phyloP scores from a whole-genome alignment of 2,329 filamentous ascomycete species.

The Didymella keratinophila region DNA sequence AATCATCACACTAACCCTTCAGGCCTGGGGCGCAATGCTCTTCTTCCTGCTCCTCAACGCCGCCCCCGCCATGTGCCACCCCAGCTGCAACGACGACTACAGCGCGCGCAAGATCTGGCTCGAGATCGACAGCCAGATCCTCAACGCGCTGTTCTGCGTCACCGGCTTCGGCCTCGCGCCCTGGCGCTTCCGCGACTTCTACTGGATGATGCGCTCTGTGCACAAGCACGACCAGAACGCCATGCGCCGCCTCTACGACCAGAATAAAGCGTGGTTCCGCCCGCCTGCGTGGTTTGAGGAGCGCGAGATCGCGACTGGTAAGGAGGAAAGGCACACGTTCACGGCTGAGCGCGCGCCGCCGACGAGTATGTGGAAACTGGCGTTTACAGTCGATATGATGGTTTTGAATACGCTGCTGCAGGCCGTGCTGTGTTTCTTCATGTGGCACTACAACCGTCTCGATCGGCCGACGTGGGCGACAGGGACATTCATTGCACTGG shows the following conservation, averaged over 20 bases:
- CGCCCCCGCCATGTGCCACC: conserved; percentile 74
- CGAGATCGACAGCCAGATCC: conserved; percentile 81
- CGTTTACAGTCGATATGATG: conserved; percentile 80
- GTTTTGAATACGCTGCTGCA: conserved; percentile 82
- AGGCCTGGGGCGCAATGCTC: conserved; percentile 87
- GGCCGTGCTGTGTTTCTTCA: conserved; percentile 74
- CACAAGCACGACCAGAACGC: conserved; percentile 52
- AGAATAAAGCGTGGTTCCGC: conserved; percentile 79
- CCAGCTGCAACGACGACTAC: conserved; percentile 74
- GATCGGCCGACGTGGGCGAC: conserved; percentile 78
- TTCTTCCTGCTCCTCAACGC: conserved; percentile 83
- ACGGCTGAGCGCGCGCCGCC: conserved; percentile 74
- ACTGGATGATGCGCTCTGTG: conserved; percentile 68
- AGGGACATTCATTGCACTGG: conserved; percentile 71
- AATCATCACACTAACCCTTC: background rate
- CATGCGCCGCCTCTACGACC: conserved; percentile 73
- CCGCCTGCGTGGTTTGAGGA: conserved; percentile 70
- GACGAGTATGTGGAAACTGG: conserved; percentile 75
- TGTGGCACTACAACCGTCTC: conserved; percentile 80
- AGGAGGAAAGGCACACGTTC: conserved; percentile 59
- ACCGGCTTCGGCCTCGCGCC: conserved; percentile 83
- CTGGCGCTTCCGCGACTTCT: conserved; percentile 82
- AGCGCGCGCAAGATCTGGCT: conserved; percentile 81
- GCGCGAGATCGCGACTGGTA: conserved; percentile 5
- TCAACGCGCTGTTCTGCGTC: conserved; percentile 84